These are phyloP conservation scores for Botrytis elliptica DNA, from an alignment of 2,329 filamentous ascomycete genomes.

Conservation along the genomic window DNA sequence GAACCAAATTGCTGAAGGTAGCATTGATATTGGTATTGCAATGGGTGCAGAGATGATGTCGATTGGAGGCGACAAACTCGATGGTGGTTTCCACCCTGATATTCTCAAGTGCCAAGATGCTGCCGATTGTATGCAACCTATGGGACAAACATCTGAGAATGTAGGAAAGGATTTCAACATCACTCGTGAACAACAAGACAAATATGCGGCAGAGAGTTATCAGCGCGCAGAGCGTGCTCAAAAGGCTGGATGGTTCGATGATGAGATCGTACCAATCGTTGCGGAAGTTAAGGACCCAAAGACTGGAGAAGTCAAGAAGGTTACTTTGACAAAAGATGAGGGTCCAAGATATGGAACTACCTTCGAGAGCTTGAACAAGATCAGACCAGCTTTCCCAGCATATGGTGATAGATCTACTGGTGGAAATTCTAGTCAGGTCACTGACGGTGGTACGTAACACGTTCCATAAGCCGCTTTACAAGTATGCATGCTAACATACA, in stretches of 20 bases:
- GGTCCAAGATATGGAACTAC: slow-evolving; percentile 90
- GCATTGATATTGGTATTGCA: slow-evolving; percentile 84
- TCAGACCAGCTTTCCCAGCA: slow-evolving; percentile 85
- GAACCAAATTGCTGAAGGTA: slow-evolving; percentile 74
- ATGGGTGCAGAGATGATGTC: slow-evolving; percentile 90
- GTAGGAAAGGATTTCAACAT: slow-evolving; percentile 89
- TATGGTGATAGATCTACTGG: slow-evolving; percentile 86
- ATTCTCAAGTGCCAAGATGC: slow-evolving; percentile 75
- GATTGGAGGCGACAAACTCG: slow-evolving; percentile 65
- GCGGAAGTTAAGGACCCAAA: slow-evolving; percentile 82
- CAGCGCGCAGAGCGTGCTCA: slow-evolving; percentile 84
- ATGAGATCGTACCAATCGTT: slow-evolving; percentile 88
- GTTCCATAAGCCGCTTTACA: not conserved
- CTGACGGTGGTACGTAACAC: slow-evolving; percentile 69
- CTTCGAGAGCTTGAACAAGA: slow-evolving; percentile 75
- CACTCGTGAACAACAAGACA: slow-evolving; percentile 75
- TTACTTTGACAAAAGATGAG: slow-evolving; percentile 83
- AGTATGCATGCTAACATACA: not conserved
- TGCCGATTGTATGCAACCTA: slow-evolving; percentile 84
- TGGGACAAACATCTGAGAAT: slow-evolving; percentile 98
- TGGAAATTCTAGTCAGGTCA: slow-evolving; percentile 92
- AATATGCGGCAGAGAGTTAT: slow-evolving; percentile 84
- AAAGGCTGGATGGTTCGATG: slow-evolving; percentile 85
- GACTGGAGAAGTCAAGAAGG: slow-evolving; percentile 71
- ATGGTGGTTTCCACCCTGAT: slow-evolving; percentile 72